A percentile compares a stretch with the other conserved stretches of the same genome.
phyloP scores from a whole-genome alignment of 345 rosid genomes.

The Bruguiera sexangula region DNA sequence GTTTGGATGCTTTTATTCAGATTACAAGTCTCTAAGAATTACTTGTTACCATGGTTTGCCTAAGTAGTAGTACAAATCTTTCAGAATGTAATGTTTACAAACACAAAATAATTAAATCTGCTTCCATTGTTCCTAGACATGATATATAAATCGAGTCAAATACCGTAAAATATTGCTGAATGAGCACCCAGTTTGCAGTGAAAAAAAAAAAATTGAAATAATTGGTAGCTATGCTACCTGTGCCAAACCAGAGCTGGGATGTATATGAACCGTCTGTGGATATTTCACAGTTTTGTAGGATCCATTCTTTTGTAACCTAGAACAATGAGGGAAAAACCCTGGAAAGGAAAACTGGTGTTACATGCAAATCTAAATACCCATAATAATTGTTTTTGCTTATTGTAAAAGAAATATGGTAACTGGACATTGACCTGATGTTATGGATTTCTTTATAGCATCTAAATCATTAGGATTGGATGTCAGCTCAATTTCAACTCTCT shows the following conservation, averaged over 20 bases:
- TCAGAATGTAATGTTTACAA: no score
- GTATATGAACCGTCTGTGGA: constrained; percentile 87
- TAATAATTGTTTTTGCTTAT: not conserved
- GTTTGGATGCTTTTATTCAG: no score
- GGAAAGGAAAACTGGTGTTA: constrained; percentile 16
- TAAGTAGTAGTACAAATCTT: no score
- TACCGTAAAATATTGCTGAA: no score
- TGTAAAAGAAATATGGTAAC: constrained; percentile 5
- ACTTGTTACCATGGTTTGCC: no score
- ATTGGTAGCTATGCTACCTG: constrained; percentile 40
- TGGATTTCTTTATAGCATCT: constrained; percentile 74
- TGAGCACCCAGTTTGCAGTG: no score
- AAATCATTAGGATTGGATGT: constrained; percentile 58
- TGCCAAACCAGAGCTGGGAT: constrained; percentile 92
- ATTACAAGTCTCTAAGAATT: no score
- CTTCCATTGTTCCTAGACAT: no score
- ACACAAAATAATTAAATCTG: no score
- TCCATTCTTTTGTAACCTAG: constrained; percentile 87
- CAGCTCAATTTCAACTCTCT: constrained; percentile 91
- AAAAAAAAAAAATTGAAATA: no score
- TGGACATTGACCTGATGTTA: constrained; percentile 60
- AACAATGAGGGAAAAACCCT: constrained; percentile 92
- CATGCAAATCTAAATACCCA: constrained; percentile 17
- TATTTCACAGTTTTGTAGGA: constrained; percentile 86
- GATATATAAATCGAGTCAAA: no score